Evolutionary conservation across 345 rosid species (phyloP).

Genomic region (Brassica cretica): DNA sequence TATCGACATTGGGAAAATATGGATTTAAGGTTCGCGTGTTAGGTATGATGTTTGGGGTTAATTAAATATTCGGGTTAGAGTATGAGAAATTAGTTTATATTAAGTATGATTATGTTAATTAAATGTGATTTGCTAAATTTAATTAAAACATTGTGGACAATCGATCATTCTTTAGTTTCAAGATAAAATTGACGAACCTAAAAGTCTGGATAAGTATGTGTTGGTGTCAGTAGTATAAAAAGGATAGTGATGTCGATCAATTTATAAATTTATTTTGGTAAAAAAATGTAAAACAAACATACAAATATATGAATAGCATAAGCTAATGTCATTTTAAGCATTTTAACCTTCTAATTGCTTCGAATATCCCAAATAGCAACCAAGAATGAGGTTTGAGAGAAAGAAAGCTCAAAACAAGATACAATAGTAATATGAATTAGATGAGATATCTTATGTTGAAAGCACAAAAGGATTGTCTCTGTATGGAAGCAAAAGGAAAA

Average conservation of each 20-base stretch:
- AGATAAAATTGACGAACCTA: not conserved
- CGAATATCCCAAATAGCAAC: not conserved
- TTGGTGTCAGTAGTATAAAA: not conserved
- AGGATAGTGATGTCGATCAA: not conserved
- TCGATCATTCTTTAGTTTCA: not conserved
- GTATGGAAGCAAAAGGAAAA: not conserved
- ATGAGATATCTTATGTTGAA: not conserved
- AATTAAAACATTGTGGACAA: not conserved
- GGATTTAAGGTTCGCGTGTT: not conserved
- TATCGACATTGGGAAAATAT: not conserved
- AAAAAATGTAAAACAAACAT: not conserved
- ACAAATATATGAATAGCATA: not conserved
- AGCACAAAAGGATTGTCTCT: not conserved
- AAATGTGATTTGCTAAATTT: not conserved
- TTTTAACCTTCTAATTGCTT: not conserved
- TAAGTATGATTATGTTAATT: not conserved
- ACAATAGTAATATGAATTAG: not conserved
- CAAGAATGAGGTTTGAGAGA: not conserved
- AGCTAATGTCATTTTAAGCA: not conserved
- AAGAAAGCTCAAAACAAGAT: not conserved
- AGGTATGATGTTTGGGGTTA: not conserved
- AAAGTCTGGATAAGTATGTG: not conserved
- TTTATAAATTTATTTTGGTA: not conserved
- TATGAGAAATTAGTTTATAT: not conserved
- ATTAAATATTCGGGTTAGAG: not conserved